Evolutionary conservation across 106 monocot genomes (phyloP).

Genomic region (Dactylorhiza incarnata): DNA sequence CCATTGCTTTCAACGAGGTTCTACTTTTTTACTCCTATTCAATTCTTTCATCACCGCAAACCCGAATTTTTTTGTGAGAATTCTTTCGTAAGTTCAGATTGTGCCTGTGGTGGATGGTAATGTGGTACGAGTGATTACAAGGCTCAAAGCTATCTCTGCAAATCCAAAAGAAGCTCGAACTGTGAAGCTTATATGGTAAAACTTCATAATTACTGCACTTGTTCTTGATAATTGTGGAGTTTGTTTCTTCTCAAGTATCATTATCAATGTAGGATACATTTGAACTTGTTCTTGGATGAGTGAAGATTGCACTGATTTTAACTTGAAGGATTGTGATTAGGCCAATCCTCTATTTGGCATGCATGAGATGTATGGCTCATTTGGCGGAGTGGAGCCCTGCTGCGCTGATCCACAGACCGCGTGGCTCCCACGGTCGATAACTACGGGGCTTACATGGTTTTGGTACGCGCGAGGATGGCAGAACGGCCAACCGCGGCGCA

Average conservation of each 20-base stretch:
- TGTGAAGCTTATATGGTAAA: conserved; percentile 76
- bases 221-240: neutral
- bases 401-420: no score
- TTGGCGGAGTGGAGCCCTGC: no score
- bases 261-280: no score
- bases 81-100: conserved; percentile 24
- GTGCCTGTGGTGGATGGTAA: conserved; percentile 98
- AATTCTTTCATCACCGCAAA: neutral
- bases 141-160: conserved; percentile 79
- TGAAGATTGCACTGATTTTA: neutral
- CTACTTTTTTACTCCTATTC: neutral
- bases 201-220: neutral
- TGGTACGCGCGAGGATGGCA: no score
- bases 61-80: neutral
- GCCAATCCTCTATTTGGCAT: neutral
- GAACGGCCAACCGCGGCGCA: no score
- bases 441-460: no score
- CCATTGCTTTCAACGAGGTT: conserved; percentile 93
- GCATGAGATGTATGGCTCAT: no score
- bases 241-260: neutral
- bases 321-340: neutral
- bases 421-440: no score
- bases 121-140: conserved; percentile 86
- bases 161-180: conserved; percentile 86
- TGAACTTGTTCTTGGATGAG: neutral